Percentiles rank a stretch among this genome's conserved stretches.
These are phyloP conservation scores for Hymenoscyphus scutula DNA, from an alignment of 2,329 filamentous ascomycete genomes.

Conservation along the genomic window DNA sequence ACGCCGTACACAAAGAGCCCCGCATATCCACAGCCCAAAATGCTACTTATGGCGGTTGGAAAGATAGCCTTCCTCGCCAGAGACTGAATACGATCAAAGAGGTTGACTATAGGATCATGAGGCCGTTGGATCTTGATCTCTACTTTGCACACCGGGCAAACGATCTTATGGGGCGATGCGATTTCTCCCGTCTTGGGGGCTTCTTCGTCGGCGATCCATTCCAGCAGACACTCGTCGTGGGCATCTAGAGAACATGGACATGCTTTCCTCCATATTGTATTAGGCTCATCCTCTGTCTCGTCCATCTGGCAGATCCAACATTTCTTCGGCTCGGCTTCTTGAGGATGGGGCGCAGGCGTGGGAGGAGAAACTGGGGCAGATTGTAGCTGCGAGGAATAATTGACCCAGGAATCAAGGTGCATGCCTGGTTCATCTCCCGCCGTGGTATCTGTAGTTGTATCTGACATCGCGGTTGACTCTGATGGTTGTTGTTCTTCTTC, in stretches of 20 bases:
- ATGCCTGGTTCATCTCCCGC: background rate
- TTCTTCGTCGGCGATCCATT: constrained; percentile 92
- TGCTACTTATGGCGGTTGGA: constrained; percentile 33
- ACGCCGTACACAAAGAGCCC: constrained; percentile 57
- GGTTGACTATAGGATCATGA: constrained; percentile 63
- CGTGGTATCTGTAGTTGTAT: background rate
- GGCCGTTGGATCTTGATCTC: constrained; percentile 75
- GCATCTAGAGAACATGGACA: constrained; percentile 89
- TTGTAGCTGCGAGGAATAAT: background rate
- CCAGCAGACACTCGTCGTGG: constrained; percentile 84
- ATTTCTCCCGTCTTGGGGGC: constrained; percentile 51
- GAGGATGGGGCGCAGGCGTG: constrained; percentile 1
- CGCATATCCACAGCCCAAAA: constrained; percentile 45
- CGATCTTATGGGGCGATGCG: constrained; percentile 59
- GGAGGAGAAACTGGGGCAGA: background rate
- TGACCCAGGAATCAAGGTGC: background rate
- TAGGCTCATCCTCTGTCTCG: constrained; percentile 47
- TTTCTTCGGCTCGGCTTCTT: constrained; percentile 35
- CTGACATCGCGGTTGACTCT: background rate
- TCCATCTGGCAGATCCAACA: constrained; percentile 66
- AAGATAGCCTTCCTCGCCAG: constrained; percentile 27
- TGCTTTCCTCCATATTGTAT: constrained; percentile 72
- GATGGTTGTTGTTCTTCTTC: background rate
- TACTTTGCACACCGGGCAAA: constrained; percentile 87
- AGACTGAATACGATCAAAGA: constrained; percentile 25